Evolutionary conservation across 2,329 filamentous ascomycete genomes (phyloP).

Genomic region (Xylaria sp.): DNA sequence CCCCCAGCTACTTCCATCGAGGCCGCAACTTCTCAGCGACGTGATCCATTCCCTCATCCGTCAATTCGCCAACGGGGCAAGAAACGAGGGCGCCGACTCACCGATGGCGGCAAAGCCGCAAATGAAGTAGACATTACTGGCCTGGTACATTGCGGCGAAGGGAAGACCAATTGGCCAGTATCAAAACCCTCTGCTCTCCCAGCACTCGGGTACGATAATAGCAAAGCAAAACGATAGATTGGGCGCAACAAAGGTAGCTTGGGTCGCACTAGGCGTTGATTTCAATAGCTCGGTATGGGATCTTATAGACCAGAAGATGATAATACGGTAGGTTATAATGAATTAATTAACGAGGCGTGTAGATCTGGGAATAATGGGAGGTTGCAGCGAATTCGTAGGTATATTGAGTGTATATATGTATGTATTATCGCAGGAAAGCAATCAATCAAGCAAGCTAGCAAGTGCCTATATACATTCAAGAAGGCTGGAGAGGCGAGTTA

Average conservation of each 20-base stretch:
- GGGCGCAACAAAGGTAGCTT: neutral
- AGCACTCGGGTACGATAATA: neutral
- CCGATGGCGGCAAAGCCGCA: conserved; percentile 72
- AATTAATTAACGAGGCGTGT: neutral
- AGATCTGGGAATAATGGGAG: neutral
- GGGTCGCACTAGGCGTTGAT: neutral
- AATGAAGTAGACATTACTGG: conserved; percentile 67
- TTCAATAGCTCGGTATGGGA: neutral
- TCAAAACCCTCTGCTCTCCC: neutral
- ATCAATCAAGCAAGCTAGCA: neutral
- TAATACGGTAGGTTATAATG: neutral
- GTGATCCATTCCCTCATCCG: neutral
- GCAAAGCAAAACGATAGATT: neutral
- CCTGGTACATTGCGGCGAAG: conserved; percentile 52
- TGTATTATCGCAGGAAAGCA: neutral
- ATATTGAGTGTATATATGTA: neutral
- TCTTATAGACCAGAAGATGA: neutral
- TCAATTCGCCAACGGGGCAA: neutral
- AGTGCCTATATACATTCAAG: neutral
- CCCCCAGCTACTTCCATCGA: neutral
- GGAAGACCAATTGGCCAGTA: too few species aligned
- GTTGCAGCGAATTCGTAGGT: neutral
- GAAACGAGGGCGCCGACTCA: conserved; percentile 45
- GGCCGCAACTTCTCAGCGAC: neutral
- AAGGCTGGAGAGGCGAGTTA: neutral